Base-by-base conservation (phyloP, 306 rosid species). In the Cicer arietinum region DNA sequence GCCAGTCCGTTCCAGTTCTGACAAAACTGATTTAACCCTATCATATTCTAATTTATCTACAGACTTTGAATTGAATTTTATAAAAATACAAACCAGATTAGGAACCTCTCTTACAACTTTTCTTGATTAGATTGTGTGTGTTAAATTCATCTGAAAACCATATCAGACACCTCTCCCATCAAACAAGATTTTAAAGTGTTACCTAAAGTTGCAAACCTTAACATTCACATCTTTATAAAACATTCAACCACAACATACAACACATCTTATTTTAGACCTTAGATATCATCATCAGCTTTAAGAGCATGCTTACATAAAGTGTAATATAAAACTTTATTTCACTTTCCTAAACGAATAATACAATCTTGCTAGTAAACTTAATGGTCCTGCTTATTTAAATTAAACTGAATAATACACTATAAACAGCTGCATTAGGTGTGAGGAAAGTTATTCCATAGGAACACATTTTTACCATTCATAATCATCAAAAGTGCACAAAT, bases 151-250 rank as follows among this genome's bases (percentile, higher is more conserved):
- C 30, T 1, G 45, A 48, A 77, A 44, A 54, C 7, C 68, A 10
- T 44, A 14, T 60, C 10, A 39, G 47, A 48, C 41, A 22, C 50
- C 25, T 12, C 48, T 56, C 62, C 69, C 48, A 44, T 54, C 56
- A 59, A 77, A 58, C 14, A 74, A 59, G 10, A 20, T 16, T 7
- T 60, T 14, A 40, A 69, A 69, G 56, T 7, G 20, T 44, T 60
- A 47, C 18, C 18, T 44, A 45, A 7, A 44, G 61, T 22, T 22
- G 30, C 30, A 22, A 22, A 22, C 30, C 30, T 22, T 22, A 22
- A 43, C 46, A 57, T 43, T 53, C 59, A 10, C 48, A 67, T 67
- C 50, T 41, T 54, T 66, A 39, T 47, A 68, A 39, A 7, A 54
- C 7, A 39, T 69, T 12, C 52, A 52, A 9, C 7, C 47, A 35